phyloP scores from a whole-genome alignment of 2,329 filamentous ascomycete genomes.

The Verticillium klebahnii region DNA sequence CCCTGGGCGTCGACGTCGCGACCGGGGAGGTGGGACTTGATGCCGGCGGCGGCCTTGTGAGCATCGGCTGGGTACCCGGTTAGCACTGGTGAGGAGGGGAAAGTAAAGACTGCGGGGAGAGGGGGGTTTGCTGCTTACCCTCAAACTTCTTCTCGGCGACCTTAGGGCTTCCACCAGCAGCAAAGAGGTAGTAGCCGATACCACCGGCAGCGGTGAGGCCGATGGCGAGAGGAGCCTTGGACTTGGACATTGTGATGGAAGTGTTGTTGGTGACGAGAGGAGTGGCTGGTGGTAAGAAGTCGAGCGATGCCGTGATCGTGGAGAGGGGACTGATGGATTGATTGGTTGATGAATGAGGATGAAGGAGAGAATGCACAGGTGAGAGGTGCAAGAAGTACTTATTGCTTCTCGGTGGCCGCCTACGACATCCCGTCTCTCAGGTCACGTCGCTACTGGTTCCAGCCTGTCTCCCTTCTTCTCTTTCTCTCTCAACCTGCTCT shows the following conservation, averaged over 20 bases:
- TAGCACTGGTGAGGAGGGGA: neutral
- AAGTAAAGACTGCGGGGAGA: neutral
- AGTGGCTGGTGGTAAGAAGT: neutral
- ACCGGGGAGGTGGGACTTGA: constrained; percentile 63
- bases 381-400: constrained; percentile 6
- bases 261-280: neutral
- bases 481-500: neutral
- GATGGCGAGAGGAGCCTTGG: constrained; percentile 43
- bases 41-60: constrained; percentile 59
- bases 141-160: constrained; percentile 83
- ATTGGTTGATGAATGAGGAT: constrained; percentile 5
- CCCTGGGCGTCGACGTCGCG: constrained; percentile 59
- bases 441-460: neutral
- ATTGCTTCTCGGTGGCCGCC: constrained; percentile 3
- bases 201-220: constrained; percentile 63
- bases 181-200: constrained; percentile 87
- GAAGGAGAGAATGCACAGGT: neutral
- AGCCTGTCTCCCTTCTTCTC: neutral
- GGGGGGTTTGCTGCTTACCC: constrained; percentile 48
- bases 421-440: neutral
- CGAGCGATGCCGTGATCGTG: neutral
- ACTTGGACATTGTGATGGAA: constrained; percentile 37
- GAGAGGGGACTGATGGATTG: constrained; percentile 1
- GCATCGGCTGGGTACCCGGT: constrained; percentile 61
- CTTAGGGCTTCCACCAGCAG: constrained; percentile 74